phyloP scores from a whole-genome alignment of 805 yeast species.

The Schwanniomyces yamadae region DNA sequence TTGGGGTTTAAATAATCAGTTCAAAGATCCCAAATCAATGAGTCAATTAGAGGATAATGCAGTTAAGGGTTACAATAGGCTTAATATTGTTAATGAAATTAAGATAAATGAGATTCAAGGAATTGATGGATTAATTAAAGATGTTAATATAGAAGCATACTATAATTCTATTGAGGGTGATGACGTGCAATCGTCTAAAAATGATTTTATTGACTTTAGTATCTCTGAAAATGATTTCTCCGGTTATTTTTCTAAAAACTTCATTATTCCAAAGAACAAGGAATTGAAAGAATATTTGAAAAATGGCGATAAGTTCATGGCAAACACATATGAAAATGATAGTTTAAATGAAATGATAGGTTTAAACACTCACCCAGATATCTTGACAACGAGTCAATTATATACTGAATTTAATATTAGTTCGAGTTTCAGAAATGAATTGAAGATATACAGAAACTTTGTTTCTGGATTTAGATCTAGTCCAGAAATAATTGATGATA shows the following conservation, averaged over 20 bases:
- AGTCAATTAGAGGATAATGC: conserved; percentile 42
- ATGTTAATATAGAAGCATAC: conserved; percentile 10
- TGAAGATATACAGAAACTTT: conserved; percentile 27
- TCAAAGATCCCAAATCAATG: conserved; percentile 36
- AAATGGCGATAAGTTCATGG: conserved; percentile 1
- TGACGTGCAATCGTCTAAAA: not conserved
- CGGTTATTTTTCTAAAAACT: conserved; percentile 11
- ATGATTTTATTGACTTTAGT: conserved; percentile 5
- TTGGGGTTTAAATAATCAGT: conserved; percentile 41
- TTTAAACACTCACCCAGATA: conserved; percentile 29
- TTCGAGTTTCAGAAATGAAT: conserved; percentile 20
- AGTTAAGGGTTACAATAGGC: conserved; percentile 38
- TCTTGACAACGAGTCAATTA: conserved; percentile 10
- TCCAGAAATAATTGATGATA: conserved; percentile 29
- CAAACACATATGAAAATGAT: conserved; percentile 10
- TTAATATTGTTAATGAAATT: conserved; percentile 50
- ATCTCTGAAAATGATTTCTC: conserved; percentile 1
- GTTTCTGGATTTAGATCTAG: conserved; percentile 15
- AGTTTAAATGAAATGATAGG: conserved; percentile 20
- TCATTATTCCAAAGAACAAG: conserved; percentile 7
- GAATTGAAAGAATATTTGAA: conserved; percentile 2
- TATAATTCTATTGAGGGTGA: conserved; percentile 3
- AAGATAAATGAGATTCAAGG: conserved; percentile 12
- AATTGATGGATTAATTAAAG: conserved; percentile 2
- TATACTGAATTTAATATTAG: conserved; percentile 26